Evolutionary conservation across 2,329 filamentous ascomycete genomes (phyloP).

Genomic region (Mariannaea elegans): DNA sequence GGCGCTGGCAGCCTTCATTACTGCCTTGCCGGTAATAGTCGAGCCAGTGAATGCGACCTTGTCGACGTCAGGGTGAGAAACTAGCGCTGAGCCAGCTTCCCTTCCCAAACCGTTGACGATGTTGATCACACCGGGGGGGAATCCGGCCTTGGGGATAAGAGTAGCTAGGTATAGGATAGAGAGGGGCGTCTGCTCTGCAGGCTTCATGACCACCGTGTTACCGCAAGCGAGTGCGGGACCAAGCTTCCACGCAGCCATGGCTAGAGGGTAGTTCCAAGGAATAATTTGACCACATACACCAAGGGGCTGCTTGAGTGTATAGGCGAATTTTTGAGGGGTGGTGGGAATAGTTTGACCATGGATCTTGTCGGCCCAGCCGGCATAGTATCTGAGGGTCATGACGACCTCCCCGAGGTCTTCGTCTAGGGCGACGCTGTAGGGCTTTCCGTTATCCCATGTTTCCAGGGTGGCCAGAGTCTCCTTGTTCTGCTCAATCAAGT

Average conservation of each 20-base stretch:
- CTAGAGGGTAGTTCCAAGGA: slow-evolving; percentile 78
- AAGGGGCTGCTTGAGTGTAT: slow-evolving; percentile 74
- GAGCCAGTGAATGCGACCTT: slow-evolving; percentile 80
- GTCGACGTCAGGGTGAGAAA: slow-evolving; percentile 69
- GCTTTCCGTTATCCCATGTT: slow-evolving; percentile 80
- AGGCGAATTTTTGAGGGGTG: slow-evolving; percentile 70
- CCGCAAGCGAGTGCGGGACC: slow-evolving; percentile 71
- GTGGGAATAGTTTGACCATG: slow-evolving; percentile 75
- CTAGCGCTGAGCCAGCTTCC: slow-evolving; percentile 71
- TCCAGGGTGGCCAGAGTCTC: slow-evolving; percentile 60
- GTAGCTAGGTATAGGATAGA: slow-evolving; percentile 68
- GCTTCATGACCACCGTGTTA: slow-evolving; percentile 68
- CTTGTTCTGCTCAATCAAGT: slow-evolving; percentile 71
- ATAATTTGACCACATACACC: slow-evolving; percentile 76
- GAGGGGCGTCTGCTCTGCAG: slow-evolving; percentile 70
- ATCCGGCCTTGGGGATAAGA: slow-evolving; percentile 74
- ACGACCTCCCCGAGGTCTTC: slow-evolving; percentile 64
- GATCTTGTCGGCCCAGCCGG: slow-evolving; percentile 76
- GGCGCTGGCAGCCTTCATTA: slow-evolving; percentile 72
- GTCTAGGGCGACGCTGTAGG: slow-evolving; percentile 68
- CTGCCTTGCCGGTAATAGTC: slow-evolving; percentile 70
- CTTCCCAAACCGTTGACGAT: slow-evolving; percentile 73
- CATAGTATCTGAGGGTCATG: slow-evolving; percentile 68
- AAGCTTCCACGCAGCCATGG: slow-evolving; percentile 78
- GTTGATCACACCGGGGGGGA: slow-evolving; percentile 77